phyloP scores from a whole-genome alignment of 176 grass and related monocot genomes.

The Carex kokanica region DNA sequence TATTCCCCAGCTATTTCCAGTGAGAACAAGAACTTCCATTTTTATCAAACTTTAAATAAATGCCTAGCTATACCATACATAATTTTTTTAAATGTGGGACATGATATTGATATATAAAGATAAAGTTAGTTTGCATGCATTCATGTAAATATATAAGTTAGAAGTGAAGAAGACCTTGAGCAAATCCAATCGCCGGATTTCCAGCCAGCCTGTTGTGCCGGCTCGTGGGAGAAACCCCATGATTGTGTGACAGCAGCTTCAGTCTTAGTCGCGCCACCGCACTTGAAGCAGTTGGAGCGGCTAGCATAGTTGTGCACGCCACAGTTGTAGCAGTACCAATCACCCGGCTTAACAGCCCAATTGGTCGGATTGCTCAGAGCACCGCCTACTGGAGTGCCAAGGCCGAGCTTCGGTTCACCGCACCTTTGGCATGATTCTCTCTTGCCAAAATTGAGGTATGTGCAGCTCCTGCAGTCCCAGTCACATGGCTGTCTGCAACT shows the following conservation, averaged over 20 bases:
- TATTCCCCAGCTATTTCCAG: background rate
- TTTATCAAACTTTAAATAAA: too few species aligned
- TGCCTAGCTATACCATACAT: background rate
- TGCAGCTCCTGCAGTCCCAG: slow-evolving; percentile 89
- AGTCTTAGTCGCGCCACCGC: slow-evolving; percentile 56
- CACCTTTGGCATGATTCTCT: slow-evolving; percentile 81
- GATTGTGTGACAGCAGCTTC: slow-evolving; percentile 48
- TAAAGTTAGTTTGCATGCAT: background rate
- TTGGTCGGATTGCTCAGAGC: slow-evolving; percentile 7
- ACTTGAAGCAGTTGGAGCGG: slow-evolving; percentile 80
- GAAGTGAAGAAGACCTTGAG: slow-evolving; percentile 36
- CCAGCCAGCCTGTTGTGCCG: slow-evolving; percentile 44
- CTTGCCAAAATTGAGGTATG: slow-evolving; percentile 85
- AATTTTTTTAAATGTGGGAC: background rate
- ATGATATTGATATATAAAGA: background rate
- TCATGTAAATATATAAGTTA: background rate
- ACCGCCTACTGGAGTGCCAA: background rate
- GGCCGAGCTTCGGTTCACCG: slow-evolving; percentile 62
- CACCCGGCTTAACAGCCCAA: slow-evolving; percentile 92
- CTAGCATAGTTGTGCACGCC: slow-evolving; percentile 75
- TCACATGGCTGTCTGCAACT: slow-evolving; percentile 79
- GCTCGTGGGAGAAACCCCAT: slow-evolving; percentile 49
- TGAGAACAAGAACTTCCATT: too few species aligned
- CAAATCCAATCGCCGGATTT: slow-evolving; percentile 92
- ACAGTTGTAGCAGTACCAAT: slow-evolving; percentile 80